A percentile compares a stretch with the other conserved stretches of the same genome.
phyloP scores from a whole-genome alignment of 2,329 filamentous ascomycete species.

The Coniella vitis region DNA sequence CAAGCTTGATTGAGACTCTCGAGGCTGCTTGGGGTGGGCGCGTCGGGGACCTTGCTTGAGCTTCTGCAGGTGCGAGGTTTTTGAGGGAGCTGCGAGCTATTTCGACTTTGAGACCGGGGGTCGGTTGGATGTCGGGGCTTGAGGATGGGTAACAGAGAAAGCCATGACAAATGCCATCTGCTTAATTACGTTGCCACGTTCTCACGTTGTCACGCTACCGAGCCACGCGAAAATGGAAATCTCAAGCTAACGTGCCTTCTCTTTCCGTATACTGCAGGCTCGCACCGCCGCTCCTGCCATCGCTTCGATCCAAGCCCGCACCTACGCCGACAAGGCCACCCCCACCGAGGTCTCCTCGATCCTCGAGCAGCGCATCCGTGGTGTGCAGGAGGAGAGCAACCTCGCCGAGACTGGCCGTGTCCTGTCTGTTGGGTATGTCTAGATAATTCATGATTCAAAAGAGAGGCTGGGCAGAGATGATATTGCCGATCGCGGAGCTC shows the following conservation, averaged over 20 bases:
- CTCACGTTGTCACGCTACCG: slow-evolving; percentile 10
- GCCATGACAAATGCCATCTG: no score
- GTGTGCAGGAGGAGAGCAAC: slow-evolving; percentile 92
- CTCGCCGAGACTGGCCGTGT: slow-evolving; percentile 99
- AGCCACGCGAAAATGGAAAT: slow-evolving; percentile 17
- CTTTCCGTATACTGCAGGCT: slow-evolving; percentile 46
- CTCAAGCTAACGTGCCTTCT: slow-evolving; percentile 20
- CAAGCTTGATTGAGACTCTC: slow-evolving; percentile 33
- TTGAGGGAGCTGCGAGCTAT: slow-evolving; percentile 23
- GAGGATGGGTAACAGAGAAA: slow-evolving; percentile 14
- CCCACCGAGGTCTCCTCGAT: slow-evolving; percentile 99
- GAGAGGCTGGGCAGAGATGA: no score
- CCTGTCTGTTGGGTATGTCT: slow-evolving; percentile 92
- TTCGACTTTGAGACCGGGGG: slow-evolving; percentile 8
- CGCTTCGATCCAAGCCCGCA: slow-evolving; percentile 66
- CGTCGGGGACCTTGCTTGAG: slow-evolving; percentile 28
- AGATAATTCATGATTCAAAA: not conserved
- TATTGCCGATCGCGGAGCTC: no score
- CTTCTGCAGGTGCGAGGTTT: slow-evolving; percentile 23
- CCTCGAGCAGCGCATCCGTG: slow-evolving; percentile 97
- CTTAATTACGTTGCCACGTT: no score
- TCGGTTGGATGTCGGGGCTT: not conserved
- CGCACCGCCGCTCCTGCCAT: slow-evolving; percentile 79
- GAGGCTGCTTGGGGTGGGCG: slow-evolving; percentile 22
- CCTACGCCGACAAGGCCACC: slow-evolving; percentile 92